A percentile compares a stretch with the other conserved stretches of the same genome.
phyloP scores from a whole-genome alignment of 2,329 filamentous ascomycete genomes.

The Calonectria leucothoes region DNA sequence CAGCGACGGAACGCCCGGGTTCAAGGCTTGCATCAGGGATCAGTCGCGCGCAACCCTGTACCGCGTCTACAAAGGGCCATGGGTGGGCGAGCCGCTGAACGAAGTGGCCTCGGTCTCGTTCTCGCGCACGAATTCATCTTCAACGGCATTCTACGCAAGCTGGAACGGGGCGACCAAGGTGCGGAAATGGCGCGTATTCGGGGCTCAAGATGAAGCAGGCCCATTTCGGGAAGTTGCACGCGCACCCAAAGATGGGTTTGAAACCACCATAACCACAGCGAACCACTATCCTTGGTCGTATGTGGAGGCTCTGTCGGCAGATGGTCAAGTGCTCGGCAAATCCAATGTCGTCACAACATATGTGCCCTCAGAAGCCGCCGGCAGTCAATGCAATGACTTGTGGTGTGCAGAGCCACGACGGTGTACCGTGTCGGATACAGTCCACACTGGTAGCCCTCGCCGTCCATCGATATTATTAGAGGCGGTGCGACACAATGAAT shows the following conservation, averaged over 20 bases:
- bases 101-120: not conserved
- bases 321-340: not conserved
- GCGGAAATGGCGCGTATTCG: not conserved
- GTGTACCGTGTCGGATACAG: not conserved
- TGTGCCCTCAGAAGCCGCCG: not conserved
- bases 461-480: not conserved
- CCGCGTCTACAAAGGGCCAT: not conserved
- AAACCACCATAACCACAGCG: not conserved
- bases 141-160: not conserved
- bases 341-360: not conserved
- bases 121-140: not conserved
- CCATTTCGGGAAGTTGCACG: not conserved
- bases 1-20: not conserved
- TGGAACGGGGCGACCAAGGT: not conserved
- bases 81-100: not conserved
- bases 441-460: not conserved
- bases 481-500: not conserved
- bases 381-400: not conserved
- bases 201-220: not conserved
- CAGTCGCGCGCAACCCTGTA: not conserved
- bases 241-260: not conserved
- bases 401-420: not conserved
- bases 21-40: not conserved
- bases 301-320: not conserved
- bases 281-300: not conserved